Percentiles rank a stretch among this genome's conserved stretches.
These are phyloP conservation scores for Marvania coccoides DNA, from an alignment of 139 green algal genomes.

Conservation along the genomic window DNA sequence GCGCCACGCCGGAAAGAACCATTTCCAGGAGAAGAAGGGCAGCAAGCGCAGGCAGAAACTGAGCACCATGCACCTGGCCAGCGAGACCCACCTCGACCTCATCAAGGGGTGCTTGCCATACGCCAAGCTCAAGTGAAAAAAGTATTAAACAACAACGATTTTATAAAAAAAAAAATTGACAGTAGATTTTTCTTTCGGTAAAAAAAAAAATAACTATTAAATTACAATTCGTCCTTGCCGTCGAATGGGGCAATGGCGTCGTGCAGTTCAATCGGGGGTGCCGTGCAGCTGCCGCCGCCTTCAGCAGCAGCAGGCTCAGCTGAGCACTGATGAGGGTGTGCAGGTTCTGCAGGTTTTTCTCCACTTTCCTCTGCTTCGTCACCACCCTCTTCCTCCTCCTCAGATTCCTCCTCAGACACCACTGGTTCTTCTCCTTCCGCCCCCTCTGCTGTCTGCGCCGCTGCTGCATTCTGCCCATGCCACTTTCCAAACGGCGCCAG, in stretches of 20 bases:
- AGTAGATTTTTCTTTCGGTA: no score
- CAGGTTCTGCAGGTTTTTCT: no score
- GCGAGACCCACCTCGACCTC: constrained; percentile 13
- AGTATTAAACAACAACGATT: neutral
- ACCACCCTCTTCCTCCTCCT: no score
- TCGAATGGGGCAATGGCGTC: no score
- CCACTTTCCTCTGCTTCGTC: no score
- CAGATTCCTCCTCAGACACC: no score
- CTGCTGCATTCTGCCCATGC: neutral
- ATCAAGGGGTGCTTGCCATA: constrained; percentile 31
- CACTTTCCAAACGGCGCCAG: neutral
- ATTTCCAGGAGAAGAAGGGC: constrained; percentile 84
- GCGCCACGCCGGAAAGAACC: constrained; percentile 76
- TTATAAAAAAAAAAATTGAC: no score
- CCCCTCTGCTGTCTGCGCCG: neutral
- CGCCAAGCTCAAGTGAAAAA: constrained; percentile 8
- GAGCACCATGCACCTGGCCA: constrained; percentile 15
- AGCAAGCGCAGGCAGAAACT: constrained; percentile 16
- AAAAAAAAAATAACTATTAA: neutral
- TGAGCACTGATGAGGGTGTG: no score
- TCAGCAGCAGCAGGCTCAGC: no score
- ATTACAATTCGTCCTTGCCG: neutral
- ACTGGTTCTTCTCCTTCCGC: neutral
- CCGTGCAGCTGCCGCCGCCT: no score
- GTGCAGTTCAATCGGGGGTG: no score